Conservation (phyloP, 495 filamentous ascomycete genomes). For the Lasiosphaeria hispida region DNA sequence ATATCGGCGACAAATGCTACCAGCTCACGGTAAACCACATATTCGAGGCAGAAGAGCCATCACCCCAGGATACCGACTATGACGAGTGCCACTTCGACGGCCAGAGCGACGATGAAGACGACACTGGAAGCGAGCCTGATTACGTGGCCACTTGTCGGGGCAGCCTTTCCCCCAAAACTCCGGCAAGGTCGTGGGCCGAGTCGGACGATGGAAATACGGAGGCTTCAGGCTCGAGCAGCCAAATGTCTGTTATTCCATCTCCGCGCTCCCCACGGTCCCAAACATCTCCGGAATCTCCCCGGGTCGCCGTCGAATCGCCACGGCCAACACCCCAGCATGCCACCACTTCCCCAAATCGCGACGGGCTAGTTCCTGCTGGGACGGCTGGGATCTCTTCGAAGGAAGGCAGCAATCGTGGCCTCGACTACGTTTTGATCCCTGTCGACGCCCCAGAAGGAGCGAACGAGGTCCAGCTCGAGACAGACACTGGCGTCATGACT, state of each 20-base stretch:
- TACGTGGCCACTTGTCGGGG: not conserved
- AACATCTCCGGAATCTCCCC: no score
- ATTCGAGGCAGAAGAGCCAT: not conserved
- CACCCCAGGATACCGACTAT: not conserved
- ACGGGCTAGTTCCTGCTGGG: not conserved
- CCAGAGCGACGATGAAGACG: slow-evolving; percentile 5
- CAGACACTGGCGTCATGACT: not conserved
- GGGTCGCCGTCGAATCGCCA: no score
- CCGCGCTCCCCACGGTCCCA: no score
- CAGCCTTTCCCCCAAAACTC: not conserved
- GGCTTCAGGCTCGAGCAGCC: no score
- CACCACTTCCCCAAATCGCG: not conserved
- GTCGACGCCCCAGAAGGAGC: not conserved
- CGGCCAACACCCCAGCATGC: no score
- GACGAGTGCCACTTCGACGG: slow-evolving; percentile 16
- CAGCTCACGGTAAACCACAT: slow-evolving; percentile 14
- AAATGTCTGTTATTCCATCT: no score
- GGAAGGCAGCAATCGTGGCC: not conserved
- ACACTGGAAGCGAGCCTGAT: not conserved
- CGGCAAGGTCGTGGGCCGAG: not conserved
- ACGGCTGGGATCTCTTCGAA: no score
- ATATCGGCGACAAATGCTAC: not conserved
- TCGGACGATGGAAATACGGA: not conserved
- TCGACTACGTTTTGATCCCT: slow-evolving; percentile 11
- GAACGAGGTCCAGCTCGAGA: not conserved